A percentile compares a stretch with the other conserved stretches of the same genome.
These are phyloP conservation scores for Trichoderma guizhouense DNA, from an alignment of 2,329 filamentous ascomycete genomes.

Conservation along the genomic window DNA sequence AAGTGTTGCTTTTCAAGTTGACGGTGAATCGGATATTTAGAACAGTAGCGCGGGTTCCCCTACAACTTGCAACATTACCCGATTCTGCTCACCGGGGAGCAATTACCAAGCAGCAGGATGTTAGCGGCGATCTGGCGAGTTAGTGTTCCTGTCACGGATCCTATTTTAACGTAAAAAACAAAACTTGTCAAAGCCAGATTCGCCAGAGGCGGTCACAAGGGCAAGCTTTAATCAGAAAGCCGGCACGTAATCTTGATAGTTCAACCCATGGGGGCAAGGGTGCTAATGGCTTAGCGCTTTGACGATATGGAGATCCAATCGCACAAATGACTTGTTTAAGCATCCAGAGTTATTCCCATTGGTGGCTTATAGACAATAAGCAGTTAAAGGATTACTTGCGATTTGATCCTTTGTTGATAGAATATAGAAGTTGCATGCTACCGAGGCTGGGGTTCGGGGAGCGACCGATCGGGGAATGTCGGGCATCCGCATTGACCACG, in stretches of 20 bases:
- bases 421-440: background rate
- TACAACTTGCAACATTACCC: background rate
- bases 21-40: conserved; percentile 3
- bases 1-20: background rate
- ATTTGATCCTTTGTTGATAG: background rate
- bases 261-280: background rate
- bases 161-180: background rate
- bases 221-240: background rate
- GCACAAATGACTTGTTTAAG: background rate
- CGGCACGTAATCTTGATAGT: background rate
- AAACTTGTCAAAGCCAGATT: conserved; percentile 8
- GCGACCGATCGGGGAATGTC: conserved; percentile 9
- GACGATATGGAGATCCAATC: background rate
- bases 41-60: background rate
- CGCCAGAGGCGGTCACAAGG: conserved; percentile 1
- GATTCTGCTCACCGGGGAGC: background rate
- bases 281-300: background rate
- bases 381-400: background rate
- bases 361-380: background rate
- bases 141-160: background rate
- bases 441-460: background rate
- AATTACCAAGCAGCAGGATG: conserved; percentile 7
- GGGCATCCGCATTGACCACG: background rate
- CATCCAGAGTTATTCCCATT: background rate
- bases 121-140: background rate